Percentiles rank a stretch among this genome's conserved stretches.
These are phyloP conservation scores for Salvia sclarea DNA, from an alignment of 305 asterid species.

Conservation along the genomic window DNA sequence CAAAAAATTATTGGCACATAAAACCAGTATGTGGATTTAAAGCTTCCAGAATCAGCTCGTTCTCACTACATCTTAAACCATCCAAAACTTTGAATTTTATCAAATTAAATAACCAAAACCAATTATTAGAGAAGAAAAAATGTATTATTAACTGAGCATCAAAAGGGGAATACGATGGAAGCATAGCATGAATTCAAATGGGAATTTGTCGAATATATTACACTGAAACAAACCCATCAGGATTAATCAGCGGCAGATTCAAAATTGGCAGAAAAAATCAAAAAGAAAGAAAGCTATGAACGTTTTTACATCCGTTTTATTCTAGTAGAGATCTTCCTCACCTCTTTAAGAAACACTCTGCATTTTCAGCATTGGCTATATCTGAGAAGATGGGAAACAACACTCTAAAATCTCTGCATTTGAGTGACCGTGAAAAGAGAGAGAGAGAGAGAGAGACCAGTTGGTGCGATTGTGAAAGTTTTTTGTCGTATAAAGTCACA, in stretches of 20 bases:
- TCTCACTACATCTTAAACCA: slow-evolving; percentile 22
- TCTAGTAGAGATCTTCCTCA: slow-evolving; percentile 30
- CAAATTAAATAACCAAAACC: neutral
- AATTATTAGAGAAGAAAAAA: neutral
- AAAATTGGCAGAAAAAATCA: neutral
- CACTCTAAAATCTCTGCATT: slow-evolving; percentile 16
- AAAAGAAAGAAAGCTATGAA: neutral
- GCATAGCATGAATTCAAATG: neutral
- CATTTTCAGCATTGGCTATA: slow-evolving; percentile 36
- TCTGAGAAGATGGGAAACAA: slow-evolving; percentile 18
- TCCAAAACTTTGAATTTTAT: neutral
- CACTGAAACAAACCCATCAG: slow-evolving; percentile 23
- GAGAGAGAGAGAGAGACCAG: slow-evolving; percentile 16
- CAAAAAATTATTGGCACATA: neutral
- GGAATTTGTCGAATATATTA: neutral
- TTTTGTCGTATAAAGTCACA: slow-evolving; percentile 34
- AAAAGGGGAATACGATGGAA: neutral
- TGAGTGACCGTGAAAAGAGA: neutral
- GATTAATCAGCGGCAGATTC: slow-evolving; percentile 2
- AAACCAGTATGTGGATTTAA: neutral
- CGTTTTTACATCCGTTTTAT: neutral
- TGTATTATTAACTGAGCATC: slow-evolving; percentile 20
- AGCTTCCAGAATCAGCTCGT: neutral
- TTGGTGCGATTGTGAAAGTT: slow-evolving; percentile 38
- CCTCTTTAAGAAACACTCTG: slow-evolving; percentile 35